Conservation (phyloP, 495 filamentous ascomycete genomes). For the Daldinia caldariorum region DNA sequence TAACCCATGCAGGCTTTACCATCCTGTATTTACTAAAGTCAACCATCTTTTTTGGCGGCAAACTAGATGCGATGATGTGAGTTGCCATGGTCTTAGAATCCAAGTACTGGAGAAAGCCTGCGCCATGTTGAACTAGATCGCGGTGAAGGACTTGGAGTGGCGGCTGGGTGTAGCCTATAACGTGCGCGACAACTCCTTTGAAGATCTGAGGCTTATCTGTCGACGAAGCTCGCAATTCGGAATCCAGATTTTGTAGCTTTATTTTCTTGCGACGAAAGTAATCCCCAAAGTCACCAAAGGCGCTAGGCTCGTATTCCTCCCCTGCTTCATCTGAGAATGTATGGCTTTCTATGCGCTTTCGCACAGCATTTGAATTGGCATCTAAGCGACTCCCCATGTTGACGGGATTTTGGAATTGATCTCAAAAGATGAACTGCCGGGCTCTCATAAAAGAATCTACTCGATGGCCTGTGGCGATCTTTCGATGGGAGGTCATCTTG, state of each 20-base stretch:
- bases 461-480: conserved; percentile 37
- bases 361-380: conserved; percentile 76
- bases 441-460: conserved; percentile 20
- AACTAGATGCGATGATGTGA: conserved; percentile 89
- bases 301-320: conserved; percentile 88
- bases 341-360: conserved; percentile 84
- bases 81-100: conserved; percentile 92
- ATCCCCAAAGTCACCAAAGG: conserved; percentile 86
- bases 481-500: conserved; percentile 42
- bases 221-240: conserved; percentile 73
- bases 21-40: conserved; percentile 89
- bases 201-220: conserved; percentile 83
- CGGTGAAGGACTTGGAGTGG: conserved; percentile 86
- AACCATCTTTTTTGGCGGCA: conserved; percentile 90
- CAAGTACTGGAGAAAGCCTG: conserved; percentile 93
- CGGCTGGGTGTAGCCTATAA: conserved; percentile 94
- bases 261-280: conserved; percentile 95
- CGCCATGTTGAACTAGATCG: conserved; percentile 88
- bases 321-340: conserved; percentile 72
- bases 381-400: conserved; percentile 84
- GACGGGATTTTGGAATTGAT: conserved; percentile 19
- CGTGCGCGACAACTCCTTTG: conserved; percentile 84
- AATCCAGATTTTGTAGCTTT: conserved; percentile 93
- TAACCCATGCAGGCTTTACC: conserved; percentile 96
- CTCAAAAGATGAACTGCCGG: conserved; percentile 13